These are phyloP conservation scores for Erodium maritimum DNA, from an alignment of 345 rosid species.

Conservation along the genomic window DNA sequence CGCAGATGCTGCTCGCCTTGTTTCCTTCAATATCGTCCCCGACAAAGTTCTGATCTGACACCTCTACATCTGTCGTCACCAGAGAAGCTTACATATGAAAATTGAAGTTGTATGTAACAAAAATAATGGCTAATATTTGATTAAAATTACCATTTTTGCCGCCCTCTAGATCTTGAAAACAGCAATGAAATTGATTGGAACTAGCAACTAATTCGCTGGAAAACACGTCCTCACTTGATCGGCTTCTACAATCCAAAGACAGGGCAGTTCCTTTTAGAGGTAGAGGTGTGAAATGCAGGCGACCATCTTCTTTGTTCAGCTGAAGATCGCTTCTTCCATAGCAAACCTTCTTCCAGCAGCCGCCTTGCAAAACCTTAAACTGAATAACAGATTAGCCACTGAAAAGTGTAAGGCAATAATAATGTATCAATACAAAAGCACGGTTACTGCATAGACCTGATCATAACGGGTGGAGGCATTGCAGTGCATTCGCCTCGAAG, in stretches of 20 bases:
- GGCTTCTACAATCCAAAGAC: conserved; percentile 14
- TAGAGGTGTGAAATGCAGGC: conserved; percentile 33
- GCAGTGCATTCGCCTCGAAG: conserved; percentile 15
- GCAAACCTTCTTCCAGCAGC: conserved; percentile 51
- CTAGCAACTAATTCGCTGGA: conserved; percentile 18
- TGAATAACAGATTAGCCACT: conserved; percentile 9
- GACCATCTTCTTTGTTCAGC: conserved; percentile 12
- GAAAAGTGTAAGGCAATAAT: not conserved
- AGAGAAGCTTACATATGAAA: not conserved
- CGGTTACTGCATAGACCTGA: conserved; percentile 32
- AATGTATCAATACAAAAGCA: conserved; percentile 2
- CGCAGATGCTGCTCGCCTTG: conserved; percentile 10
- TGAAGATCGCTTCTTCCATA: conserved; percentile 37
- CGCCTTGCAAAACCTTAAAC: conserved; percentile 68
- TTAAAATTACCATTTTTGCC: conserved; percentile 26
- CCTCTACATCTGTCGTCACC: conserved; percentile 34
- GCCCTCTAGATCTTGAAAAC: conserved; percentile 19
- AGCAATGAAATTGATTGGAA: conserved; percentile 13
- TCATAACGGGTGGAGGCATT: conserved; percentile 23
- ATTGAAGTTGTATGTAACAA: not conserved
- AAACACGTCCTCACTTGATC: conserved; percentile 21
- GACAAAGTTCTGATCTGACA: conserved; percentile 77
- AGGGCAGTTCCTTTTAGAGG: conserved; percentile 13
- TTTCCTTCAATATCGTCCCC: conserved; percentile 36
- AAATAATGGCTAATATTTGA: not conserved